Percentiles rank a stretch among this genome's conserved stretches.
phyloP scores from a whole-genome alignment of 805 yeast species.

The Candida maris region DNA sequence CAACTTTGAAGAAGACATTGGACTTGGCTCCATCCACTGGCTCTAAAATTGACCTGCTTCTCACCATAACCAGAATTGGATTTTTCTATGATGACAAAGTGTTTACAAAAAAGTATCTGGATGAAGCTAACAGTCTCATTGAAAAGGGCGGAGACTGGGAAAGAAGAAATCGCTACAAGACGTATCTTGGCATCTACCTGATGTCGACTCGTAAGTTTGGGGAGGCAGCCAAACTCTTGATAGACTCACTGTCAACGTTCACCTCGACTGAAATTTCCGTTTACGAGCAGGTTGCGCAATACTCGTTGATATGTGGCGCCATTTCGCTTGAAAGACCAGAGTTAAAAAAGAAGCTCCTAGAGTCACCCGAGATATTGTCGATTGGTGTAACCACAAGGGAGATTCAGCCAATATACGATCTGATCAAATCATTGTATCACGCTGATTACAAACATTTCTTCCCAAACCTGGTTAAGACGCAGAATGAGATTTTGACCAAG shows the following conservation, averaged over 20 bases:
- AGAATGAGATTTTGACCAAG: constrained; percentile 66
- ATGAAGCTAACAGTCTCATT: constrained; percentile 66
- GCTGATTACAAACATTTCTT: constrained; percentile 83
- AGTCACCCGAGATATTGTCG: constrained; percentile 89
- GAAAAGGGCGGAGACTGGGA: constrained; percentile 99
- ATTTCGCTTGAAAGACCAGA: constrained; percentile 79
- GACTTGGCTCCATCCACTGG: constrained; percentile 85
- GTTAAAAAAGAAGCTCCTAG: constrained; percentile 78
- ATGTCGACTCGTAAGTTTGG: constrained; percentile 82
- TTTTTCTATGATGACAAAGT: constrained; percentile 78
- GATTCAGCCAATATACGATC: constrained; percentile 74
- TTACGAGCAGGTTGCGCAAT: constrained; percentile 86
- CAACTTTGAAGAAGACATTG: constrained; percentile 65
- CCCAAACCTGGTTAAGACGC: constrained; percentile 70
- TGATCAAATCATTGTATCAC: constrained; percentile 83
- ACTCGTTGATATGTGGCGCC: constrained; percentile 85
- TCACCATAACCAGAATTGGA: constrained; percentile 85
- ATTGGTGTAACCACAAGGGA: constrained; percentile 66
- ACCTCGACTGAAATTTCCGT: constrained; percentile 87
- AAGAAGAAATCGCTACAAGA: constrained; percentile 90
- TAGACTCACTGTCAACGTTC: constrained; percentile 91
- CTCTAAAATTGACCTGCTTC: constrained; percentile 78
- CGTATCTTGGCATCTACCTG: constrained; percentile 80
- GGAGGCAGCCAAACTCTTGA: constrained; percentile 80
- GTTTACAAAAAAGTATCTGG: constrained; percentile 67